Percentiles rank a stretch among this genome's conserved stretches.
Evolutionary conservation across 1,284 basidiomycete species (phyloP).

Genomic region (Porogramme epimiltina): DNA sequence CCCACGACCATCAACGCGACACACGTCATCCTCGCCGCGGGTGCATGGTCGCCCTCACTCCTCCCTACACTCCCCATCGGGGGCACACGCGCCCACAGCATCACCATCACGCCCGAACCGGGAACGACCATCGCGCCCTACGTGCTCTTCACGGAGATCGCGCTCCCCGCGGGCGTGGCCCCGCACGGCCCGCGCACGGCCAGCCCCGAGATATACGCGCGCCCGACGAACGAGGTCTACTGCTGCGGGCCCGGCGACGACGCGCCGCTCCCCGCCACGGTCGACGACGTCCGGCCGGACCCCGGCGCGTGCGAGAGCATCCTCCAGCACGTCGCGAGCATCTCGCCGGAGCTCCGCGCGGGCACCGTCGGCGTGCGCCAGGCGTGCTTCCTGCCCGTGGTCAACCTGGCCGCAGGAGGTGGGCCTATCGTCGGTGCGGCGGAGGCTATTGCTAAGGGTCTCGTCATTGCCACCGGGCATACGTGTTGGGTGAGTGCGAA

Average conservation of each 20-base stretch:
- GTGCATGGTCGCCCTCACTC: slow-evolving; percentile 82
- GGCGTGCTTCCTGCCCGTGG: slow-evolving; percentile 70
- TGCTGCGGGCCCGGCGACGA: slow-evolving; percentile 71
- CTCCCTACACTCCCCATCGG: slow-evolving; percentile 53
- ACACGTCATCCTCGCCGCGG: slow-evolving; percentile 76
- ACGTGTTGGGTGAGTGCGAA: slow-evolving; percentile 46
- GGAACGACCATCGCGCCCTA: slow-evolving; percentile 55
- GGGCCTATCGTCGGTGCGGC: slow-evolving; percentile 68
- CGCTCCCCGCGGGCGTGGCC: slow-evolving; percentile 28
- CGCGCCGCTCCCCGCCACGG: slow-evolving; percentile 53
- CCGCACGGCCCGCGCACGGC: slow-evolving; percentile 25
- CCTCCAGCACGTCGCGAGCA: slow-evolving; percentile 53
- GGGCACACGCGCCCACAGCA: slow-evolving; percentile 67
- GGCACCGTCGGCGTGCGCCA: slow-evolving; percentile 56
- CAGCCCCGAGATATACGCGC: slow-evolving; percentile 71
- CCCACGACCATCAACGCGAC: slow-evolving; percentile 50
- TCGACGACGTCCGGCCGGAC: slow-evolving; percentile 64
- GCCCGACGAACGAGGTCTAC: slow-evolving; percentile 69
- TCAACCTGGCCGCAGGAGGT: slow-evolving; percentile 40
- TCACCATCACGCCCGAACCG: slow-evolving; percentile 53
- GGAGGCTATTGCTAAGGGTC: slow-evolving; percentile 45
- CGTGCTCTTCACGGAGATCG: slow-evolving; percentile 67
- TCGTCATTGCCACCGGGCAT: slow-evolving; percentile 68
- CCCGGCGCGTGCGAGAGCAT: slow-evolving; percentile 54
- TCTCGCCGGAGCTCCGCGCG: slow-evolving; percentile 55